Conservation (phyloP, 192 early-diverging fungal genomes). For the Phlyctochytrium arcticum region DNA sequence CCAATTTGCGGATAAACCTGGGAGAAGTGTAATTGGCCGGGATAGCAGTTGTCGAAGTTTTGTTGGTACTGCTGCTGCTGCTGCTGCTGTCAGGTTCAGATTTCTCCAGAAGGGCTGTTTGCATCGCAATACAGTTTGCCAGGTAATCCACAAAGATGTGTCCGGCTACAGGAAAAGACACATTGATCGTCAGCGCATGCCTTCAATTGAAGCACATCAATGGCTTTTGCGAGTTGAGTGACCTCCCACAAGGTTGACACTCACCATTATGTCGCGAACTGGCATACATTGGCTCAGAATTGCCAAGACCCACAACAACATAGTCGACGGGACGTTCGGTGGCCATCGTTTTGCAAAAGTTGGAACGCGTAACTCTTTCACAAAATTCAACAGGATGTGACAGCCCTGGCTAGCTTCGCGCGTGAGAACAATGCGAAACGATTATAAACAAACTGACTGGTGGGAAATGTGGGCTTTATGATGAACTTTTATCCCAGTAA, state of each 20-base stretch:
- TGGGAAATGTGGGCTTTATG: too few species aligned
- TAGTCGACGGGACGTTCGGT: conserved; percentile 33
- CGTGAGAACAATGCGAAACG: too few species aligned
- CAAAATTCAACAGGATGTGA: too few species aligned
- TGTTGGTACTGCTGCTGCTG: conserved; percentile 1
- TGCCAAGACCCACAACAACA: conserved; percentile 55
- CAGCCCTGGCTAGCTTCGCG: too few species aligned
- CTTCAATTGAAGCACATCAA: too few species aligned
- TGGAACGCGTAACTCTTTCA: too few species aligned
- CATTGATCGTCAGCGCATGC: too few species aligned
- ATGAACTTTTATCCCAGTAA: too few species aligned
- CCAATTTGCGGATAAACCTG: neutral
- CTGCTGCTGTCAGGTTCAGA: conserved; percentile 12
- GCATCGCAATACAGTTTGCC: conserved; percentile 53
- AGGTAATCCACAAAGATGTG: conserved; percentile 58
- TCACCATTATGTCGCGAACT: conserved; percentile 56
- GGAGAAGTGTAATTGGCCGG: conserved; percentile 11
- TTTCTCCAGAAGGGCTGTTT: conserved; percentile 23
- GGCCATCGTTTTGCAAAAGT: too few species aligned
- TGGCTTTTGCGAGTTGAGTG: too few species aligned
- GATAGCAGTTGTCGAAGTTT: neutral
- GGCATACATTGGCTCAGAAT: conserved; percentile 39
- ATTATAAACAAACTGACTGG: too few species aligned
- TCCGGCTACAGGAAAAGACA: conserved; percentile 39
- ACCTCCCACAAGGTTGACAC: neutral